These are phyloP conservation scores for Tylopilus microsporus DNA, from an alignment of 1,284 basidiomycete species.

Conservation along the genomic window DNA sequence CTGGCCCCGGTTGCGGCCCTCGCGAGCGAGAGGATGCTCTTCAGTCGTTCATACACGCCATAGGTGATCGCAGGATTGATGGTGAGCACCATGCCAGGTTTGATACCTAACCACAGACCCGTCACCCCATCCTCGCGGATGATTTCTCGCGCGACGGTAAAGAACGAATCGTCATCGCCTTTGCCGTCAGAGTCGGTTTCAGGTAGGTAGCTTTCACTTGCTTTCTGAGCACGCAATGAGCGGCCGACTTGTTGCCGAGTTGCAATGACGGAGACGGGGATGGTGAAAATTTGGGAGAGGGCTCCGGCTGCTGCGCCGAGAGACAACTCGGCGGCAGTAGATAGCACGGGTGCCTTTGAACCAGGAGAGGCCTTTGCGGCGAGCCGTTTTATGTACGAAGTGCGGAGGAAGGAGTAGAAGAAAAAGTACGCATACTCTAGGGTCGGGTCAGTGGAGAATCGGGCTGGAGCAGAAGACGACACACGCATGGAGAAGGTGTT, in stretches of 20 bases:
- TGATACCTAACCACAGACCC: slow-evolving; percentile 92
- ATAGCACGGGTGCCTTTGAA: slow-evolving; percentile 56
- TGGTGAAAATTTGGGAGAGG: slow-evolving; percentile 96
- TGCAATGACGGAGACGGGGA: slow-evolving; percentile 95
- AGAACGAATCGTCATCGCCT: slow-evolving; percentile 53
- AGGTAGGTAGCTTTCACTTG: background rate
- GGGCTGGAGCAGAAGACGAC: slow-evolving; percentile 32
- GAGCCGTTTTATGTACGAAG: slow-evolving; percentile 72
- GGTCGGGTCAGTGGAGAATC: slow-evolving; percentile 1
- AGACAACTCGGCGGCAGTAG: slow-evolving; percentile 78
- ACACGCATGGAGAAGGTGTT: slow-evolving; percentile 95
- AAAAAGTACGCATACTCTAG: slow-evolving; percentile 99
- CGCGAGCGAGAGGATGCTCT: slow-evolving; percentile 60
- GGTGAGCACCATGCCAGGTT: slow-evolving; percentile 89
- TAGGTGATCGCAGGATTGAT: slow-evolving; percentile 99
- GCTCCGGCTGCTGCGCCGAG: slow-evolving; percentile 92
- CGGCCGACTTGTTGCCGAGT: slow-evolving; percentile 91
- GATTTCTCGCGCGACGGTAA: slow-evolving; percentile 82
- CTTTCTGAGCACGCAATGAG: slow-evolving; percentile 8
- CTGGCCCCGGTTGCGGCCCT: slow-evolving; percentile 44
- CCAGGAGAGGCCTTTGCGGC: slow-evolving; percentile 53
- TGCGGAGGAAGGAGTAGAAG: slow-evolving; percentile 91
- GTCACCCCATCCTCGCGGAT: slow-evolving; percentile 87
- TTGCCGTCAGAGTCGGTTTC: slow-evolving; percentile 15
- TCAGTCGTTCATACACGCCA: slow-evolving; percentile 90